Conservation (phyloP, 2,329 filamentous ascomycete genomes). For the Rhexocercosporidium sp. region DNA sequence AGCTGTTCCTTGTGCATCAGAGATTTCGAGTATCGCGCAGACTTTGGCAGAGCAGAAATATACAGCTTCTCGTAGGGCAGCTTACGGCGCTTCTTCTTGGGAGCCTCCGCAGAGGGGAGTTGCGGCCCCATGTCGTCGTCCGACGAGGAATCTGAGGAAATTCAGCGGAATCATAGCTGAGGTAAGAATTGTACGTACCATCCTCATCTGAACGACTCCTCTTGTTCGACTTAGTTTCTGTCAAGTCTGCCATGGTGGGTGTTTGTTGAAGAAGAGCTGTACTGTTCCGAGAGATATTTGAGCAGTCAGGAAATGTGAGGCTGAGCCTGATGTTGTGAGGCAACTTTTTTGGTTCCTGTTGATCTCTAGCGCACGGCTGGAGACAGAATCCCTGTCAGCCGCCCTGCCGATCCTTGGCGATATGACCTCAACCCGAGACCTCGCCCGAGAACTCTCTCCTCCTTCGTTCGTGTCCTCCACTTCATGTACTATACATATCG, state of each 20-base stretch:
- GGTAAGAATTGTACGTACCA: conserved; percentile 32
- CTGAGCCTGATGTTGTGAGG: background rate
- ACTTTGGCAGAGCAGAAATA: conserved; percentile 83
- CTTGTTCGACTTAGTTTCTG: conserved; percentile 52
- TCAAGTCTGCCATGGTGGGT: conserved; percentile 42
- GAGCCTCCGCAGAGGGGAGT: conserved; percentile 77
- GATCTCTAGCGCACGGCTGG: background rate
- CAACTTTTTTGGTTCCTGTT: background rate
- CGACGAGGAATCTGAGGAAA: conserved; percentile 60
- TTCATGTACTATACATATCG: background rate
- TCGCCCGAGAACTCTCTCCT: background rate
- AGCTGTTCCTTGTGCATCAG: conserved; percentile 98
- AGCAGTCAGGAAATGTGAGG: conserved; percentile 1
- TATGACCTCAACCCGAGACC: background rate
- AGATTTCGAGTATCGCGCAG: conserved; percentile 87
- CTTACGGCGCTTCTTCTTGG: conserved; percentile 89
- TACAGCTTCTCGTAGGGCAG: conserved; percentile 96
- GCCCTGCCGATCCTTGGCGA: background rate
- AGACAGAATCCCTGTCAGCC: background rate
- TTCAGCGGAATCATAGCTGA: conserved; percentile 18
- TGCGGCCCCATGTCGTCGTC: conserved; percentile 94
- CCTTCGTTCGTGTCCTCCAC: background rate
- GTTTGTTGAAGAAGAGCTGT: background rate
- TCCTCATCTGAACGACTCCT: conserved; percentile 58
- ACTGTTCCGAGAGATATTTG: background rate